These are phyloP conservation scores for Macaranga tanarius DNA, from an alignment of 441 rosid genomes.

Conservation along the genomic window DNA sequence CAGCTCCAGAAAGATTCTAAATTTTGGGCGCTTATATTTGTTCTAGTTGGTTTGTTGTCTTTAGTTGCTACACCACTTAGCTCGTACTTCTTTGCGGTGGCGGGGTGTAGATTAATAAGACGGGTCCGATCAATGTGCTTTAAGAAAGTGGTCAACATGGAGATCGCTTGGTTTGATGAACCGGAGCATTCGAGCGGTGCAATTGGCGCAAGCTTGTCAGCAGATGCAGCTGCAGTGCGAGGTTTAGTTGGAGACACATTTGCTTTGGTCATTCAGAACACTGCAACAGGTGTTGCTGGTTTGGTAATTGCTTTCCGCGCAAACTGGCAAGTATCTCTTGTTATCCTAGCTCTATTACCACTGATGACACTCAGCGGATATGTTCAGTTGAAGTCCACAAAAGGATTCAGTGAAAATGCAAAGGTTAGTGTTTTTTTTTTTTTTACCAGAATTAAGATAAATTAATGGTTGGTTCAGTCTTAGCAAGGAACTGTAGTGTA, in stretches of 20 bases:
- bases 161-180: conserved; percentile 71
- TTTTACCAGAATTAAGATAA: not conserved
- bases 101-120: conserved; percentile 56
- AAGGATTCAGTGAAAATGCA: conserved; percentile 63
- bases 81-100: conserved; percentile 55
- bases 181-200: conserved; percentile 63
- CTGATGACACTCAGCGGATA: conserved; percentile 51
- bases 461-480: not conserved
- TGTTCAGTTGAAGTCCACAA: conserved; percentile 50
- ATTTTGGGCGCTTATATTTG: conserved; percentile 58
- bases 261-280: conserved; percentile 48
- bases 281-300: conserved; percentile 49
- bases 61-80: conserved; percentile 40
- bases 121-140: conserved; percentile 60
- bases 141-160: conserved; percentile 71
- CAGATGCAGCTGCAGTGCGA: conserved; percentile 57
- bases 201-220: conserved; percentile 67
- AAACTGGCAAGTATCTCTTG: conserved; percentile 62
- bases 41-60: conserved; percentile 37
- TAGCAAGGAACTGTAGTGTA: not conserved
- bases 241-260: conserved; percentile 60
- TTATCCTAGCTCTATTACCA: conserved; percentile 52
- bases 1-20: conserved; percentile 45
- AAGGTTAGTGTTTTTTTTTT: too few relatives aligned
- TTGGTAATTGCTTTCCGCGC: conserved; percentile 60